phyloP scores from a whole-genome alignment of 176 grass and related monocot genomes.

The Elaeis guineensis region DNA sequence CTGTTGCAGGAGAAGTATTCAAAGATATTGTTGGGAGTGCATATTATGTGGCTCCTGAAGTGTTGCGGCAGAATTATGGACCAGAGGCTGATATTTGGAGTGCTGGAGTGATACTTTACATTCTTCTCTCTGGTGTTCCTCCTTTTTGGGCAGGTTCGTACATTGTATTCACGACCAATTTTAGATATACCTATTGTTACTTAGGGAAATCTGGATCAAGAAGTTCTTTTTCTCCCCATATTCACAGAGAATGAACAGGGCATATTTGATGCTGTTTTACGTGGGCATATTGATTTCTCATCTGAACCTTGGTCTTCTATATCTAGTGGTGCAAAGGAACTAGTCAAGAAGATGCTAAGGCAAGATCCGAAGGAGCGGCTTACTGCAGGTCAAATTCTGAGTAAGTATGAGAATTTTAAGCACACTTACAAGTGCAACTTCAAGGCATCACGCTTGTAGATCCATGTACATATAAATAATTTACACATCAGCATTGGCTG shows the following conservation, averaged over 20 bases:
- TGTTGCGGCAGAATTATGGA: conserved; percentile 71
- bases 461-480: too few species aligned
- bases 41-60: conserved; percentile 98
- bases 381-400: conserved; percentile 86
- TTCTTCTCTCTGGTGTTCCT: conserved; percentile 94
- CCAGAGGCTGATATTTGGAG: conserved; percentile 96
- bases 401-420: conserved; percentile 23
- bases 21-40: conserved; percentile 98
- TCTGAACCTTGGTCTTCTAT: conserved; percentile 94
- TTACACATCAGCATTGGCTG: too few species aligned
- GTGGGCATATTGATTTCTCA: conserved; percentile 69
- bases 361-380: conserved; percentile 87
- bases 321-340: conserved; percentile 76
- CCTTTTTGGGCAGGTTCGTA: conserved; percentile 90
- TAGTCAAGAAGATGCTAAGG: conserved; percentile 88
- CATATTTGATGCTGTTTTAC: conserved; percentile 79
- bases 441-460: neutral
- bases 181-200: neutral
- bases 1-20: conserved; percentile 58
- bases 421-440: neutral
- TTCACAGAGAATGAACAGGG: conserved; percentile 89
- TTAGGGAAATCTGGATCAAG: neutral
- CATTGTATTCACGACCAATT: neutral
- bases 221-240: conserved; percentile 5
- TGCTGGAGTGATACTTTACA: conserved; percentile 95